Evolutionary conservation across 139 green algal species (phyloP), one percentile per base, ranked within the genome.

Genomic region (Desmodesmus armatus): DNA sequence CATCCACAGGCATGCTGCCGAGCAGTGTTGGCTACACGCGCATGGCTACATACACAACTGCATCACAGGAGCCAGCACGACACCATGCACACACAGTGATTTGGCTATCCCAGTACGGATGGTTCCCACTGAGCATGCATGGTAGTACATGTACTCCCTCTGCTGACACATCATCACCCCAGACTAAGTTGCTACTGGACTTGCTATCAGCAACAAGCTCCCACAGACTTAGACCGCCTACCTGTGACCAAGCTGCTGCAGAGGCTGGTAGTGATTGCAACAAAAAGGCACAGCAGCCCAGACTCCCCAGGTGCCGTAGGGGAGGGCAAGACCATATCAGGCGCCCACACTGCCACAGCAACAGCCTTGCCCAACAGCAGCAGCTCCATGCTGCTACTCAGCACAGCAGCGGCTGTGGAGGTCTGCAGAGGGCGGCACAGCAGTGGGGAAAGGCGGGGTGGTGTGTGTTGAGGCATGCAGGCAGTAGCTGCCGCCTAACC

Each of bases 341-440:
- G 72, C 0, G 82, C 89, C 13, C 87, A 49, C 17, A 95, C 78
- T 37, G 92, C 92, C 15, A 92, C 91, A 7, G 73, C 69, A 0
- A 95, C 88, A 33, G 90, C 89, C 60, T 95, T 95, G 70, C 40
- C 84, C 55, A 95, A 77, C 69, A 95, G 83, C 23, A 92, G 70
- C 27, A 92, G 62, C 82, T 94, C 78, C 43, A 86, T 66, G 21
- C 81, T 29, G 2, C 72, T 29, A 73, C 62, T 80, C 7, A 35
- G 27, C 4, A 83, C 31, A 19, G 53, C 60, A 29, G 41, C 39
- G 37, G 19, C 67, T 31, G 40, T 13, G 7, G 60, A 41, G 55
- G 47, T 74, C 76, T 62, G 44, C 44, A 76, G 31, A 51, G 51
- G 25, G 19, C 17, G 4, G 72, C 11, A n/a, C 51, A 66, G 37